A percentile compares a stretch with the other conserved stretches of the same genome.
These are phyloP conservation scores for Aspergillus proliferans DNA, from an alignment of 2,329 filamentous ascomycete genomes.

Conservation along the genomic window DNA sequence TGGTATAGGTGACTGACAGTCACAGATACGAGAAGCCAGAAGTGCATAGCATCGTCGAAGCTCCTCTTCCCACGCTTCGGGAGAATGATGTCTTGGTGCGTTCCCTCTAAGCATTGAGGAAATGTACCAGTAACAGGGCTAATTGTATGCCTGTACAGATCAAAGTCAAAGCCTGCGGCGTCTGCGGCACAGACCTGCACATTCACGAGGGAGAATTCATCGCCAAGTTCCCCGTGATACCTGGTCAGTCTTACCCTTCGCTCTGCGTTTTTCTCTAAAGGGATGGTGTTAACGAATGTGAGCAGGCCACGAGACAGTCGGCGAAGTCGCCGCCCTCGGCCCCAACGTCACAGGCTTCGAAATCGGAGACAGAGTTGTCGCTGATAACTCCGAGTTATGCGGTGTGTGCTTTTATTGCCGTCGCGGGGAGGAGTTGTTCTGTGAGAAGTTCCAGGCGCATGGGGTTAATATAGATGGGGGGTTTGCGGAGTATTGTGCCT, in stretches of 20 bases:
- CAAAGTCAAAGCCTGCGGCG: slow-evolving; percentile 63
- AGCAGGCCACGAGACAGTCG: slow-evolving; percentile 60
- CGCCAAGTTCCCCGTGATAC: slow-evolving; percentile 59
- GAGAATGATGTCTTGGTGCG: slow-evolving; percentile 53
- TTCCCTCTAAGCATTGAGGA: neutral
- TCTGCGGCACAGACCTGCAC: slow-evolving; percentile 52
- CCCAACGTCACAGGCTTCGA: slow-evolving; percentile 55
- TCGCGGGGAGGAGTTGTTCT: slow-evolving; percentile 61
- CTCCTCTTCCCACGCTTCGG: slow-evolving; percentile 56
- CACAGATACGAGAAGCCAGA: slow-evolving; percentile 56
- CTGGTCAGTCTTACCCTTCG: slow-evolving; percentile 23
- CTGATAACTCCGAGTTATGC: slow-evolving; percentile 54
- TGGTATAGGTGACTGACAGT: neutral
- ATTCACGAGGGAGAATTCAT: slow-evolving; percentile 63
- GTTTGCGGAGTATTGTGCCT: slow-evolving; percentile 63
- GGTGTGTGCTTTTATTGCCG: slow-evolving; percentile 69
- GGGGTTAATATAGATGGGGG: slow-evolving; percentile 57
- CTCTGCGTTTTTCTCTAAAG: neutral
- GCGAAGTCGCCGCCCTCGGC: slow-evolving; percentile 55
- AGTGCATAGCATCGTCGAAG: slow-evolving; percentile 55
- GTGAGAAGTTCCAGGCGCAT: slow-evolving; percentile 63
- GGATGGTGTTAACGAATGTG: neutral
- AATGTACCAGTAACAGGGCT: neutral
- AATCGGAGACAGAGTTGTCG: slow-evolving; percentile 59
- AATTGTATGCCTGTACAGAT: slow-evolving; percentile 33